Evolutionary conservation across 2,329 filamentous ascomycete species (phyloP).

Genomic region (Xylariaceae sp.): DNA sequence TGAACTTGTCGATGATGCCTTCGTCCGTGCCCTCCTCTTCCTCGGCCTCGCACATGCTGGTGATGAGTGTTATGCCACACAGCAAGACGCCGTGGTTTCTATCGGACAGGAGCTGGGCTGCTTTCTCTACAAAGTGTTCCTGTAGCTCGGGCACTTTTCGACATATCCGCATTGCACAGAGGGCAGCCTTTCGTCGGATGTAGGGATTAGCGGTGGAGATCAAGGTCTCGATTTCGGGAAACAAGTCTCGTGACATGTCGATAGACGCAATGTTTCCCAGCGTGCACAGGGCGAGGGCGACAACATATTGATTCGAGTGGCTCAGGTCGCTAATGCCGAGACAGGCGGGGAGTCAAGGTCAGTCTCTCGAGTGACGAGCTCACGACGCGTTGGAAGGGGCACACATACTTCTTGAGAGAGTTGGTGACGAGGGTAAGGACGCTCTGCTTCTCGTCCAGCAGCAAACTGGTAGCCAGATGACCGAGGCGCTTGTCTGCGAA

Average conservation of each 20-base stretch:
- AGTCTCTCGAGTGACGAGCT: constrained; percentile 26
- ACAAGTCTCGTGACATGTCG: constrained; percentile 97
- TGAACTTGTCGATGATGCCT: constrained; percentile 85
- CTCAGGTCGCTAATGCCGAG: constrained; percentile 72
- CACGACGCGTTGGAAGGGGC: neutral
- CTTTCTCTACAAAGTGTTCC: constrained; percentile 95
- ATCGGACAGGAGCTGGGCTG: constrained; percentile 79
- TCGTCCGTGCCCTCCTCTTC: constrained; percentile 88
- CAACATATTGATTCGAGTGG: constrained; percentile 97
- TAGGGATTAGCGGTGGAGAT: constrained; percentile 96
- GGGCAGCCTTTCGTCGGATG: constrained; percentile 89
- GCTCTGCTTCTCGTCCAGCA: constrained; percentile 97
- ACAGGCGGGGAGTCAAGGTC: constrained; percentile 25
- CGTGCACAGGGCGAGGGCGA: constrained; percentile 91
- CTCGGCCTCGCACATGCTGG: constrained; percentile 89
- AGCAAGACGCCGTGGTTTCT: constrained; percentile 93
- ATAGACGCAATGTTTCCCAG: constrained; percentile 96
- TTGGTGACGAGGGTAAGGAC: constrained; percentile 96
- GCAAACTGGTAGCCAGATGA: constrained; percentile 90
- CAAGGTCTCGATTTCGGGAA: constrained; percentile 89
- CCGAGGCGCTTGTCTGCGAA: constrained; percentile 97
- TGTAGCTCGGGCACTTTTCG: constrained; percentile 95
- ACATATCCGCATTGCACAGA: constrained; percentile 99
- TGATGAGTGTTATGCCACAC: constrained; percentile 85
- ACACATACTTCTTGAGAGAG: constrained; percentile 83